These are phyloP conservation scores for Apophysomyces ossiformis DNA, from an alignment of 371 early-diverging fungal genomes.

Conservation along the genomic window DNA sequence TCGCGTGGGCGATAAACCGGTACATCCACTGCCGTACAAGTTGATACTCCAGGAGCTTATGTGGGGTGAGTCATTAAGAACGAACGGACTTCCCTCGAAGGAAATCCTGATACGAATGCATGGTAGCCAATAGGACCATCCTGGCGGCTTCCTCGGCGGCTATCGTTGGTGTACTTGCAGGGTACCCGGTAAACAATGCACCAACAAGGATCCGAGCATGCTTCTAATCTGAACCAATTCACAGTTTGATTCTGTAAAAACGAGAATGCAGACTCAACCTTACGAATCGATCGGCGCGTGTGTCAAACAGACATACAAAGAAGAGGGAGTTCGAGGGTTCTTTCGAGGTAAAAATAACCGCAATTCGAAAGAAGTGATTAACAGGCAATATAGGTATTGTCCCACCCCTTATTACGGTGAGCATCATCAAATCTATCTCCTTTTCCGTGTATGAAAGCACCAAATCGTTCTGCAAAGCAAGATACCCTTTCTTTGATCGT, in stretches of 20 bases:
- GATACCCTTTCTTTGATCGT: slow-evolving; percentile 29
- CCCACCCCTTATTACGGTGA: slow-evolving; percentile 79
- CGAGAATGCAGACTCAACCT: slow-evolving; percentile 80
- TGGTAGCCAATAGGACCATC: slow-evolving; percentile 61
- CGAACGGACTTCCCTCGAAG: neutral
- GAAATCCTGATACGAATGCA: neutral
- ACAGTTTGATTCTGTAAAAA: slow-evolving; percentile 80
- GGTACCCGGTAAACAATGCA: slow-evolving; percentile 52
- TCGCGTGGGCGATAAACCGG: slow-evolving; percentile 14
- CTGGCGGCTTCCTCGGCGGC: slow-evolving; percentile 67
- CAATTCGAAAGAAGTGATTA: neutral
- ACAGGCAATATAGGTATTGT: slow-evolving; percentile 56
- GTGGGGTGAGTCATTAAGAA: slow-evolving; percentile 22
- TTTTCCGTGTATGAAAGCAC: slow-evolving; percentile 78
- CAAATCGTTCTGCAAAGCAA: slow-evolving; percentile 33
- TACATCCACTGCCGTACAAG: slow-evolving; percentile 29
- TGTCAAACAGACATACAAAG: slow-evolving; percentile 65
- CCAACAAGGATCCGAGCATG: neutral
- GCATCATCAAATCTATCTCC: slow-evolving; percentile 75
- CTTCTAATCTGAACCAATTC: neutral
- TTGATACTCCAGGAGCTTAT: slow-evolving; percentile 24
- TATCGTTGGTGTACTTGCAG: slow-evolving; percentile 63
- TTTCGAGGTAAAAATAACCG: slow-evolving; percentile 59
- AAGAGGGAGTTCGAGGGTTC: slow-evolving; percentile 77
- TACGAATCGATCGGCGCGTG: slow-evolving; percentile 74